phyloP scores from a whole-genome alignment of 1,284 basidiomycete species.

The Erythrobasidium hasegawianum region DNA sequence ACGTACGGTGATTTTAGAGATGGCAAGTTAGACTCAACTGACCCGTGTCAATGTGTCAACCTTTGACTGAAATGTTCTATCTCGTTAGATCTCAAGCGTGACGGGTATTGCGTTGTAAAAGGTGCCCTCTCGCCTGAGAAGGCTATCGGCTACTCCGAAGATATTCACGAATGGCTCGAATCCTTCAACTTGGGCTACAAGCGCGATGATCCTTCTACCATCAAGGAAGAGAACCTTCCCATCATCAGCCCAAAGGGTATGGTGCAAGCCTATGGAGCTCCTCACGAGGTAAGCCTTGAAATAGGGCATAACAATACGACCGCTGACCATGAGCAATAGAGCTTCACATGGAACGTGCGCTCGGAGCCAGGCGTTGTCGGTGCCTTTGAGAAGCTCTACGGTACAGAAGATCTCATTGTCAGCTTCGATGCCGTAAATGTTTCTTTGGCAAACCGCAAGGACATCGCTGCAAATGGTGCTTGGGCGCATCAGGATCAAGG shows the following conservation, averaged over 20 bases:
- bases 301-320: slow-evolving; percentile 43
- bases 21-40: too few species aligned
- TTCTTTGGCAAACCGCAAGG: slow-evolving; percentile 30
- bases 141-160: slow-evolving; percentile 41
- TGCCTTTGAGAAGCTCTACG: too few species aligned
- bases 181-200: slow-evolving; percentile 45
- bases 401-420: slow-evolving; percentile 49
- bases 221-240: slow-evolving; percentile 51
- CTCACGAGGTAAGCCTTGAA: not conserved
- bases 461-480: slow-evolving; percentile 42
- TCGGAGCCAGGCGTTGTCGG: slow-evolving; percentile 5
- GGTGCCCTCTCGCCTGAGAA: slow-evolving; percentile 43
- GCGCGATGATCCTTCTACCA: slow-evolving; percentile 44
- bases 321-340: slow-evolving; percentile 51
- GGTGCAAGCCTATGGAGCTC: slow-evolving; percentile 24
- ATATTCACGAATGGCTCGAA: slow-evolving; percentile 46
- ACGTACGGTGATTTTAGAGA: too few species aligned
- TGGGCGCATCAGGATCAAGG: slow-evolving; percentile 52
- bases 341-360: slow-evolving; percentile 51
- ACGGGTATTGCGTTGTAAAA: slow-evolving; percentile 46
- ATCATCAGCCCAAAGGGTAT: slow-evolving; percentile 25
- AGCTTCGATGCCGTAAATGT: slow-evolving; percentile 45
- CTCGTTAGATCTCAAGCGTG: too few species aligned
- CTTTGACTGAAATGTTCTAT: too few species aligned
- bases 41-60: too few species aligned